phyloP scores from a whole-genome alignment of 2,329 filamentous ascomycete genomes.

The Cryphonectria carpinicola region DNA sequence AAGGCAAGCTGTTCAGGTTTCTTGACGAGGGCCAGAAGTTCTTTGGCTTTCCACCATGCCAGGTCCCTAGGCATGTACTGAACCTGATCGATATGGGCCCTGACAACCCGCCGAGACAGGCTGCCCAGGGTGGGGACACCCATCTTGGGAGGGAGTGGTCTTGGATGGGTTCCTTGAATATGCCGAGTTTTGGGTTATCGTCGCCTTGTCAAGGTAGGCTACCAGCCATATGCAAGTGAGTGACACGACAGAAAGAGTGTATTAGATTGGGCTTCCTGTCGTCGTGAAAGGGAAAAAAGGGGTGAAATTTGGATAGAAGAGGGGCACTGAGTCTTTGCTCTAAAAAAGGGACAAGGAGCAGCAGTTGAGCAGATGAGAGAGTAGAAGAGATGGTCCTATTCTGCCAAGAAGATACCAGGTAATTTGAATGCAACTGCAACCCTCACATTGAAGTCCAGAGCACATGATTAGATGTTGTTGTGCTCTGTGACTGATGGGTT shows the following conservation, averaged over 20 bases:
- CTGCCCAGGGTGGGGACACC: background rate
- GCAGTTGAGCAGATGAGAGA: background rate
- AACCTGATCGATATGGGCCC: conserved; percentile 3
- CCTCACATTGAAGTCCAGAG: background rate
- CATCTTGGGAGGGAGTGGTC: background rate
- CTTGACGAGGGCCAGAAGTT: conserved; percentile 72
- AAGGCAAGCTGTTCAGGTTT: conserved; percentile 73
- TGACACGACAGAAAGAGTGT: background rate
- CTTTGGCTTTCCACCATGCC: conserved; percentile 63
- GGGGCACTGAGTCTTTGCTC: background rate
- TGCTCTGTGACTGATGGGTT: background rate
- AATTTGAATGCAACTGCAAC: background rate
- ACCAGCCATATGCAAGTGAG: background rate
- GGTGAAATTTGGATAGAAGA: background rate
- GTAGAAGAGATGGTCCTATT: background rate
- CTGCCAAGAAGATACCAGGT: background rate
- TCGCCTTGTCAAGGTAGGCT: background rate
- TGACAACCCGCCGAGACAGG: background rate
- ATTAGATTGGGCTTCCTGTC: background rate
- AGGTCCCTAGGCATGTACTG: conserved; percentile 1
- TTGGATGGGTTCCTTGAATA: background rate
- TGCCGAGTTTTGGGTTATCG: background rate
- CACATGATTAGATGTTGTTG: background rate
- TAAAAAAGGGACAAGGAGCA: background rate
- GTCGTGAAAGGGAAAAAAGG: background rate